Conservation (phyloP, 139 green algal species). For the Astrephomene gubernaculifera region DNA sequence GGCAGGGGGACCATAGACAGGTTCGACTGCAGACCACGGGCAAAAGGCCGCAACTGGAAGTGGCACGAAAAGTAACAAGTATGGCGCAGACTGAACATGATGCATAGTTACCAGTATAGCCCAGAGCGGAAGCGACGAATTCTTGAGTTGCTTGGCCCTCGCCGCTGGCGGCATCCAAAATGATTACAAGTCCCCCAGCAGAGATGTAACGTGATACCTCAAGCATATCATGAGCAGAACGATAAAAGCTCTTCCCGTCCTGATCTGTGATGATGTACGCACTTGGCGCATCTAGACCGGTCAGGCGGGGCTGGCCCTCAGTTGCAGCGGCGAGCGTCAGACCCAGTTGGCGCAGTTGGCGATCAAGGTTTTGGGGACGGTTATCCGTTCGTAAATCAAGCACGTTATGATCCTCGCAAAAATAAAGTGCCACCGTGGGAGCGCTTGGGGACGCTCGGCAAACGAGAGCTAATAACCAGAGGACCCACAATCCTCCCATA, state of each 20-base stretch:
- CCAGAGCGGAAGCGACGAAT: background rate
- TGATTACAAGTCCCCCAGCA: background rate
- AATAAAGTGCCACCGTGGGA: background rate
- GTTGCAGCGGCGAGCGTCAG: background rate
- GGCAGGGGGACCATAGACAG: too few relatives aligned
- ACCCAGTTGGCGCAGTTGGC: background rate
- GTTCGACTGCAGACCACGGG: background rate
- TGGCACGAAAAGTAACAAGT: background rate
- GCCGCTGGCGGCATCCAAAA: background rate
- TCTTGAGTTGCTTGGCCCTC: background rate
- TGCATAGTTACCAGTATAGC: background rate
- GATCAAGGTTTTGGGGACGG: background rate
- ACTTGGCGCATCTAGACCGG: constrained; percentile 9
- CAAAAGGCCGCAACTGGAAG: background rate
- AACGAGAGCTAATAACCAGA: background rate
- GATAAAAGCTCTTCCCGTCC: background rate
- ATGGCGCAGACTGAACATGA: background rate
- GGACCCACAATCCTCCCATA: too few relatives aligned
- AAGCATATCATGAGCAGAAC: background rate
- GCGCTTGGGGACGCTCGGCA: background rate
- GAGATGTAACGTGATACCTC: background rate
- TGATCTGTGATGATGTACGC: constrained; percentile 38
- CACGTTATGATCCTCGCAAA: constrained; percentile 1
- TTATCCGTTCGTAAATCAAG: constrained; percentile 25
- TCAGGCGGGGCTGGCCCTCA: constrained; percentile 35